Conservation (phyloP, 83 land plant species). For the Picea abies region DNA sequence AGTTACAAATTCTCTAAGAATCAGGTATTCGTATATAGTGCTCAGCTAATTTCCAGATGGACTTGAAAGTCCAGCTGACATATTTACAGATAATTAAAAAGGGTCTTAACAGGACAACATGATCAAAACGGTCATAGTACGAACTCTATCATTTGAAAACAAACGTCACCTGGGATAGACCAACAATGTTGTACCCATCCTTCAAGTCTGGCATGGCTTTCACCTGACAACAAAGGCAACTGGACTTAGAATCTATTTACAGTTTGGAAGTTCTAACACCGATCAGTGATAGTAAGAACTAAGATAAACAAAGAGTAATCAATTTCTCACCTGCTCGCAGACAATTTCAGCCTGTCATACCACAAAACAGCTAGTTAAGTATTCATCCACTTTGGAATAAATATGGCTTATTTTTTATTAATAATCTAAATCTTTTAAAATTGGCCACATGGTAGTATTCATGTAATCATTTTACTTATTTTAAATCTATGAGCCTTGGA, state of each 20-base stretch:
- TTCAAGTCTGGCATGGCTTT: slow-evolving; percentile 62
- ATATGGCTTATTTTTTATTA: background rate
- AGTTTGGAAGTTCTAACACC: background rate
- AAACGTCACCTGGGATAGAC: slow-evolving; percentile 64
- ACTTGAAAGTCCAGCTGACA: background rate
- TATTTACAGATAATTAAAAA: background rate
- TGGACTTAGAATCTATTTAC: background rate
- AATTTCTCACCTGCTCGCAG: slow-evolving; percentile 1
- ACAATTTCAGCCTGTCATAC: slow-evolving; percentile 1
- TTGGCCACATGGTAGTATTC: background rate
- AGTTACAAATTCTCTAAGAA: background rate
- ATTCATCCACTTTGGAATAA: background rate
- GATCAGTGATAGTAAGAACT: background rate
- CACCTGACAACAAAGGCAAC: slow-evolving; percentile 38
- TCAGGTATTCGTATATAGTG: background rate
- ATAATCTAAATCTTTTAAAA: background rate
- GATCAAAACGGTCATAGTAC: background rate
- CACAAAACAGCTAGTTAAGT: background rate
- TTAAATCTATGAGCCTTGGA: background rate
- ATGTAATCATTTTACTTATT: background rate
- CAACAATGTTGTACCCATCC: slow-evolving; percentile 70
- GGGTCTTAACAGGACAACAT: background rate
- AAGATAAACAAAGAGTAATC: background rate
- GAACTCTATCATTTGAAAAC: background rate
- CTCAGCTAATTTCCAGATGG: background rate